A percentile compares a stretch with the other conserved stretches of the same genome.
Conservation (phyloP, 257 asterid genomes). For the Nicotiana paniculata region DNA sequence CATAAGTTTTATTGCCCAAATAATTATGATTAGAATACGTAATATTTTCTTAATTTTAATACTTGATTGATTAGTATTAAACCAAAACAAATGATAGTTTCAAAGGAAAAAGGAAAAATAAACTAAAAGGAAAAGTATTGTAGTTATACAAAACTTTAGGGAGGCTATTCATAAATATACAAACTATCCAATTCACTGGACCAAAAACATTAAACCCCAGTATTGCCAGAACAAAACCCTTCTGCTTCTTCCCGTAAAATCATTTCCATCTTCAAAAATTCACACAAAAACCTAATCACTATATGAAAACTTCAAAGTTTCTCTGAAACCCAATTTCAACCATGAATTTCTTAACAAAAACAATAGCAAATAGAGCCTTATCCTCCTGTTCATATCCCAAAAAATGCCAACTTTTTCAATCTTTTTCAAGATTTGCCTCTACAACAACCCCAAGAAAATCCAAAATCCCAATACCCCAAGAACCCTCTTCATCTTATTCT, state of each 20-base stretch:
- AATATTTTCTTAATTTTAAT: too few species aligned
- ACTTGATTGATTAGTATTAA: too few species aligned
- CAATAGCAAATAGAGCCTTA: conserved; percentile 20
- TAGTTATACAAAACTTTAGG: background rate
- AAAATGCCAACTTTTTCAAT: conserved; percentile 18
- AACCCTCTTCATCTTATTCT: conserved; percentile 8
- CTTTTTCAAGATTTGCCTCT: conserved; percentile 29
- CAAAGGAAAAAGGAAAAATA: background rate
- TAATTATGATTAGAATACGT: too few species aligned
- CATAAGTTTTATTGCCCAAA: too few species aligned
- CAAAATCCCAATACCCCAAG: conserved; percentile 13
- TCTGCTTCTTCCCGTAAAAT: background rate
- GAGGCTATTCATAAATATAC: background rate
- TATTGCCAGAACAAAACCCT: background rate
- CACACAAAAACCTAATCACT: background rate
- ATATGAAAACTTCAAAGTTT: background rate
- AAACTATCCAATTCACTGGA: background rate
- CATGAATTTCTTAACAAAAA: conserved; percentile 53
- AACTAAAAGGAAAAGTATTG: background rate
- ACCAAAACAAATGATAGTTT: background rate
- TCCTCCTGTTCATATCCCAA: conserved; percentile 13
- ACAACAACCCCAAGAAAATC: conserved; percentile 13
- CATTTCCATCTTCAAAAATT: background rate
- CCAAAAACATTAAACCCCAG: background rate
- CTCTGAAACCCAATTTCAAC: background rate